Conservation (phyloP, 2,329 filamentous ascomycete species). For the Cryphonectria naterciae region DNA sequence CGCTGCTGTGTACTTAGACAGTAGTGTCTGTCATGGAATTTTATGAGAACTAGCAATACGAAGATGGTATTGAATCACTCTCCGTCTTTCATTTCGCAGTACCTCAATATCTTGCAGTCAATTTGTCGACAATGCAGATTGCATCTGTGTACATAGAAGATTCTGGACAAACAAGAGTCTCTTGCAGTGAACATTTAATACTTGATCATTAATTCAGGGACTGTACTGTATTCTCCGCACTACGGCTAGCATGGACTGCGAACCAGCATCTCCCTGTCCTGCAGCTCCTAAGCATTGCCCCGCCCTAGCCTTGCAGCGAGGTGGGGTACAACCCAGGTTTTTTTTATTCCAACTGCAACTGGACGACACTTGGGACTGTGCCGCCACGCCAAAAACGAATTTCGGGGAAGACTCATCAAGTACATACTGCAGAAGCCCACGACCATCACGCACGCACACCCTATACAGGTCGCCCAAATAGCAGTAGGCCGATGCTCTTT, state of each 20-base stretch:
- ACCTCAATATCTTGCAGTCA: not conserved
- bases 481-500: not conserved
- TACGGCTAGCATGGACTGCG: not conserved
- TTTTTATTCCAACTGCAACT: not conserved
- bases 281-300: conserved; percentile 9
- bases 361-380: not conserved
- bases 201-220: not conserved
- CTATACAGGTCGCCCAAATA: not conserved
- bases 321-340: conserved; percentile 13
- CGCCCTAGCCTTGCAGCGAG: conserved; percentile 10
- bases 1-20: not conserved
- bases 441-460: not conserved
- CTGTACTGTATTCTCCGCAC: conserved; percentile 9
- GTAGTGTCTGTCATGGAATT: not conserved
- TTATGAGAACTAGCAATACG: not conserved
- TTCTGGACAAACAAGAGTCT: not conserved
- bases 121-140: not conserved
- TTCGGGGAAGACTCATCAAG: not conserved
- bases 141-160: not conserved
- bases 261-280: not conserved
- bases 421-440: not conserved
- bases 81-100: not conserved
- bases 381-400: not conserved
- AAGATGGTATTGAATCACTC: not conserved
- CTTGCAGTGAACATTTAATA: not conserved